These are phyloP conservation scores for Pseudocercospora ulei DNA, from an alignment of 2,329 filamentous ascomycete genomes.

Conservation along the genomic window DNA sequence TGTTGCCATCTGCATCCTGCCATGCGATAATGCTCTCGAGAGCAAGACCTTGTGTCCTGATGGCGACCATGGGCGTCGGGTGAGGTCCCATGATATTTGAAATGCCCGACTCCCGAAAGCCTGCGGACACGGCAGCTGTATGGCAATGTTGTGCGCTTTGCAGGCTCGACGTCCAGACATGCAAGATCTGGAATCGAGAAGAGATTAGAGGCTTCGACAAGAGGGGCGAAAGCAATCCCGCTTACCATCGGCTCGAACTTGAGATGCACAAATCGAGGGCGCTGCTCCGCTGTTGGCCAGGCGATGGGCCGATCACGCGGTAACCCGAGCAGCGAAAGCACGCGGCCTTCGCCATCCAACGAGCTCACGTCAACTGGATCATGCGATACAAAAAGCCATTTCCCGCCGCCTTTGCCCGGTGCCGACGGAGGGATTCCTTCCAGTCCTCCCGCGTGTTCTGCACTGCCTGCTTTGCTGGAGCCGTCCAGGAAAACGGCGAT, in stretches of 20 bases:
- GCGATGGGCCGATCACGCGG: conserved; percentile 1
- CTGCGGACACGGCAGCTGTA: conserved; percentile 64
- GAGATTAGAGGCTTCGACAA: conserved; percentile 2
- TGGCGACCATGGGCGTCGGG: conserved; percentile 64
- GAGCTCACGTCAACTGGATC: conserved; percentile 48
- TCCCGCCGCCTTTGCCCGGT: conserved; percentile 68
- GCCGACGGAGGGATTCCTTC: conserved; percentile 45
- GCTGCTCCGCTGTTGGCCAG: conserved; percentile 7
- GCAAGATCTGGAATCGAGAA: conserved; percentile 58
- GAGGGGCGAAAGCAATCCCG: not conserved
- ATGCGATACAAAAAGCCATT: conserved; percentile 84
- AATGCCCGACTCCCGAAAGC: conserved; percentile 83
- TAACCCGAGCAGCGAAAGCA: conserved; percentile 22
- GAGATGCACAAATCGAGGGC: conserved; percentile 56
- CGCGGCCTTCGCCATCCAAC: conserved; percentile 13
- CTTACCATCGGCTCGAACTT: conserved; percentile 93
- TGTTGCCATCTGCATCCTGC: conserved; percentile 35
- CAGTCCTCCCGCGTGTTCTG: conserved; percentile 4
- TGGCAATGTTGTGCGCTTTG: conserved; percentile 66
- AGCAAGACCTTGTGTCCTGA: conserved; percentile 71
- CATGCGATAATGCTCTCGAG: conserved; percentile 72
- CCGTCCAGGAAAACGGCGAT: conserved; percentile 85
- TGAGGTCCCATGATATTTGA: conserved; percentile 25
- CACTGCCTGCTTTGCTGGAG: conserved; percentile 38
- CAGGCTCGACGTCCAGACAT: conserved; percentile 68